These are phyloP conservation scores for Ustilago shanxiensis DNA, from an alignment of 1,284 basidiomycete species.

Conservation along the genomic window DNA sequence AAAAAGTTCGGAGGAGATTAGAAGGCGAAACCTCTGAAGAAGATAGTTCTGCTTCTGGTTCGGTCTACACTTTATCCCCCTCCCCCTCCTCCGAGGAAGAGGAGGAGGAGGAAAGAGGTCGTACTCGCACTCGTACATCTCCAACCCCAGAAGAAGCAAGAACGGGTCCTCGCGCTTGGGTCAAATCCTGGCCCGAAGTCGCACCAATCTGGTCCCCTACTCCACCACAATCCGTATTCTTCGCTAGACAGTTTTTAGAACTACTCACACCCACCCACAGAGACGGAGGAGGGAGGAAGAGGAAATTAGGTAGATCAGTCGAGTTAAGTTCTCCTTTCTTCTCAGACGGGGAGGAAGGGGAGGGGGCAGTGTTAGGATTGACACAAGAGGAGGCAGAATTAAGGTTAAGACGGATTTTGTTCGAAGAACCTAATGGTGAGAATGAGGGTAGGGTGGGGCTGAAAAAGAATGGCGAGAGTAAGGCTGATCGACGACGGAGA, in stretches of 20 bases:
- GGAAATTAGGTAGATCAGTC: background rate
- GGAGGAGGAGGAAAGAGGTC: slow-evolving; percentile 6
- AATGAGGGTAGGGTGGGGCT: background rate
- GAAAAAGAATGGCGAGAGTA: background rate
- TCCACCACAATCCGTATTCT: background rate
- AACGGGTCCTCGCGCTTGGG: slow-evolving; percentile 25
- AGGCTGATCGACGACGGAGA: slow-evolving; percentile 1
- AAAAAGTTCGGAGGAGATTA: slow-evolving; percentile 2
- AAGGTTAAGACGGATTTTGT: slow-evolving; percentile 24
- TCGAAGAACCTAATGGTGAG: background rate
- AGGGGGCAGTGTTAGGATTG: slow-evolving; percentile 2
- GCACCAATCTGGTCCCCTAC: slow-evolving; percentile 1
- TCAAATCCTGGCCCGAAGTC: slow-evolving; percentile 21
- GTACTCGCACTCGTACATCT: background rate
- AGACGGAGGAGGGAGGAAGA: background rate
- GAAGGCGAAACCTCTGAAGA: background rate
- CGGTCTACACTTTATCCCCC: background rate
- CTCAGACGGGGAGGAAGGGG: slow-evolving; percentile 5
- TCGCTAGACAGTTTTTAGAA: slow-evolving; percentile 15
- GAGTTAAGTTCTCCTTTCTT: background rate
- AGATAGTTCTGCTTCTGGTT: slow-evolving; percentile 16
- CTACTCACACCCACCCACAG: slow-evolving; percentile 14
- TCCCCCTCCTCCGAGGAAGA: background rate
- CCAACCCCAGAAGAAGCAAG: background rate
- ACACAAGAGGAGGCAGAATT: slow-evolving; percentile 30